Percentiles rank a stretch among this genome's conserved stretches.
These are phyloP conservation scores for Candida manassasensis DNA, from an alignment of 805 yeast species.

Conservation along the genomic window DNA sequence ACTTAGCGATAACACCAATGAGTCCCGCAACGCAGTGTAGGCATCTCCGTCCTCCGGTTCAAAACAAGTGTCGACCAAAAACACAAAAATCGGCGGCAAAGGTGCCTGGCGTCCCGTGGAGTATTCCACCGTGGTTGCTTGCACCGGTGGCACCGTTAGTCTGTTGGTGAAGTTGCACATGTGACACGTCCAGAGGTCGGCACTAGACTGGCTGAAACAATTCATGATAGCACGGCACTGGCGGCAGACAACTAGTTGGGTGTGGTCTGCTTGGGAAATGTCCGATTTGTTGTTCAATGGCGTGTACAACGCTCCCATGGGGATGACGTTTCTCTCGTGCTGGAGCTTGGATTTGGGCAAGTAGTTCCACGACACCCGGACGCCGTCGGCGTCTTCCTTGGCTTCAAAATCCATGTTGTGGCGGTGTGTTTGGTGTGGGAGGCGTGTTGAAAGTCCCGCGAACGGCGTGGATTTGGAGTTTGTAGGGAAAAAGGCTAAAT, in stretches of 20 bases:
- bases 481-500: too few species aligned
- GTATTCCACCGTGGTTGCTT: slow-evolving; percentile 50
- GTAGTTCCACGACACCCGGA: slow-evolving; percentile 70
- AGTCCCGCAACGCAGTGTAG: slow-evolving; percentile 44
- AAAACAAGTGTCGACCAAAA: slow-evolving; percentile 54
- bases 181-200: slow-evolving; percentile 50
- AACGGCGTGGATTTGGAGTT: too few species aligned
- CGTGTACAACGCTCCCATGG: slow-evolving; percentile 54
- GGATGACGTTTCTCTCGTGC: slow-evolving; percentile 48
- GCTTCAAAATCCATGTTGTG: slow-evolving; percentile 50
- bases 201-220: slow-evolving; percentile 30
- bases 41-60: slow-evolving; percentile 45
- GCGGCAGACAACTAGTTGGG: slow-evolving; percentile 43
- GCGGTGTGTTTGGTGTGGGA: too few species aligned
- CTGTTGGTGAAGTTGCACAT: slow-evolving; percentile 49
- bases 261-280: slow-evolving; percentile 23
- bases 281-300: slow-evolving; percentile 49
- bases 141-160: slow-evolving; percentile 22
- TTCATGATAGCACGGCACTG: slow-evolving; percentile 51
- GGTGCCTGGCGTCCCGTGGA: slow-evolving; percentile 32
- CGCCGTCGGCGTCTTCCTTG: slow-evolving; percentile 68
- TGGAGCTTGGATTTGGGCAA: slow-evolving; percentile 53
- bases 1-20: slow-evolving; percentile 39
- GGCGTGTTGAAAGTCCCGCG: too few species aligned
- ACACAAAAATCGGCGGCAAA: slow-evolving; percentile 46